Base-by-base conservation (phyloP, 1,284 basidiomycete species). In the Ustilago trichophora region DNA sequence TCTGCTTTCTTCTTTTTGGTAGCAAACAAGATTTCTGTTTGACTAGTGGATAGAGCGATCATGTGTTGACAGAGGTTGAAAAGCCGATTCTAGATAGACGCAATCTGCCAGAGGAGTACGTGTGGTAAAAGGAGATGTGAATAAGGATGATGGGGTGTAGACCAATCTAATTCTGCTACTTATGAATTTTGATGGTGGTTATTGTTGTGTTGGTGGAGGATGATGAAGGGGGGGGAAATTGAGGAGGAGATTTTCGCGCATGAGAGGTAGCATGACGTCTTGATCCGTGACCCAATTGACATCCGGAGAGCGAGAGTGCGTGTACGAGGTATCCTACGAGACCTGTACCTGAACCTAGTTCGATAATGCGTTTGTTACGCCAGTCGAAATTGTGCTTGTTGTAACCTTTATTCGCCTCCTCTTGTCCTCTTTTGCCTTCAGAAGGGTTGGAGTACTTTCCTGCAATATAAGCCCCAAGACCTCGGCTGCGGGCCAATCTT, bases 1-100 rank as follows among this genome's bases (percentile, higher is more conserved):
- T 96, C 93, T 0, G 92, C 93, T 87, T 93, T 95, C 82, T 93
- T 86, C 42, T 79, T 95, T 95, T 83, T 94, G 93, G 83, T 93
- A 95, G 81, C 92, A 81, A 97, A 95, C 36, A 80, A 92, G 82
- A 53, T 87, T 19, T 83, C 82, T 46, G 81, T 85, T 2, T 78
- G 81, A 3, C 77, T 51, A 0, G 80, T 82, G 8, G 85, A 77
- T 16, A 96, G 86, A 35, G 89, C 87, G 29, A 83, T 85, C 44
- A 97, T 85, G 93, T 95, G 68, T 89, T 82, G 1, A 94, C 1
- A 97, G 86, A 13, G 94, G 86, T 3, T 92, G 90, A 76, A 96
- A 97, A 0, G 92, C 90, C 16, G 82, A 78, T 75, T 96, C 93
- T 72, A 92, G 92, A 83, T 97, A 97, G 6, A 97, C 92, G 76